Conservation (phyloP, 2,329 filamentous ascomycete species). For the Trichophyton schoenleinii region DNA sequence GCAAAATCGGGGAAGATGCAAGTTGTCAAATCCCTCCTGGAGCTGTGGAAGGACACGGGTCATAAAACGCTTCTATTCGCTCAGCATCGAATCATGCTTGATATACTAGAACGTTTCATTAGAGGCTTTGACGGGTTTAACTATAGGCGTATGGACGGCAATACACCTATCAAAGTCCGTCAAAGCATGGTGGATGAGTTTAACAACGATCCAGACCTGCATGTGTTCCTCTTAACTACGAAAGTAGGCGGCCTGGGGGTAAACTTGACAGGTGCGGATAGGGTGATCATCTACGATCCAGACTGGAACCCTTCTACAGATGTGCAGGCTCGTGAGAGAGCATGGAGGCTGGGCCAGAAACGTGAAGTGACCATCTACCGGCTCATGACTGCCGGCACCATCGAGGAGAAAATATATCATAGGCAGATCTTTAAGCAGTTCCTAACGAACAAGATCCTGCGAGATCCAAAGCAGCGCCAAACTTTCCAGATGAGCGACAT, state of each 20-base stretch:
- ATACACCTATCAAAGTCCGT: conserved; percentile 75
- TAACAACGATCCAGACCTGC: conserved; percentile 64
- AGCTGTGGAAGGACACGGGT: conserved; percentile 80
- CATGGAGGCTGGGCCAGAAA: conserved; percentile 92
- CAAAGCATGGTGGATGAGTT: conserved; percentile 86
- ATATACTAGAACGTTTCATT: conserved; percentile 80
- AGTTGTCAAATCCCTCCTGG: conserved; percentile 74
- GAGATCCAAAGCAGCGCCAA: conserved; percentile 84
- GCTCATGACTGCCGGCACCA: conserved; percentile 94
- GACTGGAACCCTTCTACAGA: conserved; percentile 99
- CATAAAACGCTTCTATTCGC: conserved; percentile 91
- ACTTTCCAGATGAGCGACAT: conserved; percentile 82
- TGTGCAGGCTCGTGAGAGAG: conserved; percentile 83
- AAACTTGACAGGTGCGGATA: conserved; percentile 86
- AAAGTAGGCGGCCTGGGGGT: conserved; percentile 90
- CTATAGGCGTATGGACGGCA: conserved; percentile 86
- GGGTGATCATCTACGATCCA: conserved; percentile 95
- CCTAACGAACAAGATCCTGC: conserved; percentile 87
- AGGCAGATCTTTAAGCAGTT: conserved; percentile 98
- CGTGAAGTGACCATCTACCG: conserved; percentile 91
- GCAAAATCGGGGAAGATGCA: conserved; percentile 90
- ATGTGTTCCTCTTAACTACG: conserved; percentile 88
- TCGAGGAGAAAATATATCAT: conserved; percentile 98
- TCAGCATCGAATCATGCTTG: conserved; percentile 87
- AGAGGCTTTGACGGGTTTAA: conserved; percentile 54